Conservation (phyloP, 2,329 filamentous ascomycete species). For the Exophiala bonariae region DNA sequence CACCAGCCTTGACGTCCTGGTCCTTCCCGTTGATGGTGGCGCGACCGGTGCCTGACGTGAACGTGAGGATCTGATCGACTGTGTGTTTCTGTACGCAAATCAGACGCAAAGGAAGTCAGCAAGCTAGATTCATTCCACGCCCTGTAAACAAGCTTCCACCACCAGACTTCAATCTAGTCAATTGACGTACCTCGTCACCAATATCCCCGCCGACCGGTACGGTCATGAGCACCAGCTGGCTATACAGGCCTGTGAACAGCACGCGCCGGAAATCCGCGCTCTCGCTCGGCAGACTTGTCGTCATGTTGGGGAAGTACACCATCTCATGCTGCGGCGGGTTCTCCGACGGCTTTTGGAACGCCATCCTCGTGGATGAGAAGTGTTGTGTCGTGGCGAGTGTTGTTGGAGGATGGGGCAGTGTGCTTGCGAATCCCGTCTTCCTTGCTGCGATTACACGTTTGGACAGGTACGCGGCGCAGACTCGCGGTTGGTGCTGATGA, state of each 20-base stretch:
- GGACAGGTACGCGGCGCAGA: too few species aligned
- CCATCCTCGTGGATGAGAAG: neutral
- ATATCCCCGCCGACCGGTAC: constrained; percentile 65
- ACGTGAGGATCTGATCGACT: constrained; percentile 65
- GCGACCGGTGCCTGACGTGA: constrained; percentile 60
- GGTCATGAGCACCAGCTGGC: constrained; percentile 65
- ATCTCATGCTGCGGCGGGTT: constrained; percentile 54
- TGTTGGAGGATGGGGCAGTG: too few species aligned
- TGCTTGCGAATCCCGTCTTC: too few species aligned
- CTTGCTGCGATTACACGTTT: neutral
- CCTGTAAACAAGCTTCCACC: too few species aligned
- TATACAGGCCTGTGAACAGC: constrained; percentile 63
- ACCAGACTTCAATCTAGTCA: neutral
- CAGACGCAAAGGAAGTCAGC: too few species aligned
- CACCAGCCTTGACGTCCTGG: constrained; percentile 55
- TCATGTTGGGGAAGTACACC: constrained; percentile 61
- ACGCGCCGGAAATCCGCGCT: constrained; percentile 63
- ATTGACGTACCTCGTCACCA: constrained; percentile 61
- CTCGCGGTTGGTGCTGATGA: too few species aligned
- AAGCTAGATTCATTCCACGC: too few species aligned
- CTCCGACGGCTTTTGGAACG: constrained; percentile 21
- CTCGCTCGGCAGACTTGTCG: constrained; percentile 52
- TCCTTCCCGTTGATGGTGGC: constrained; percentile 61
- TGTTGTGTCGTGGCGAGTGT: too few species aligned
- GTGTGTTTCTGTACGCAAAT: constrained; percentile 54